Base-by-base conservation (phyloP, 2,329 filamentous ascomycete species). In the Aspergillus novofumigatus region DNA sequence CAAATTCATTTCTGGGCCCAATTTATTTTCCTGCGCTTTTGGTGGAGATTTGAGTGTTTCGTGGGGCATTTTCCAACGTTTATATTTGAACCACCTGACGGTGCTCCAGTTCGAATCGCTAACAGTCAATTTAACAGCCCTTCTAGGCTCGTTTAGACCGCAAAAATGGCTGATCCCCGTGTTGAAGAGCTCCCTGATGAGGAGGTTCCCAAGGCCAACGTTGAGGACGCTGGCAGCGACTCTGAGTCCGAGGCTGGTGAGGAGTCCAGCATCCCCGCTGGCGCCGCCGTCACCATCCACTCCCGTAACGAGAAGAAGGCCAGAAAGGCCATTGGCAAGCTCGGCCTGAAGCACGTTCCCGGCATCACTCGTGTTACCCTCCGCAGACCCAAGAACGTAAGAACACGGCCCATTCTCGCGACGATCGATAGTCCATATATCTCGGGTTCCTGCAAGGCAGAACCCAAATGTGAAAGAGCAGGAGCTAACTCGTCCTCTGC, bases 221-320 rank as follows among this genome's bases (percentile, higher is more conserved):
- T 85, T 70, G 92, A 94, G 77, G 87, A 85, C 62, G 86, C 82
- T 67, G 77, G 69, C 66, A 75, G 72, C 67, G 75, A 73, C 67
- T 81, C 79, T 59, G 79, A 81, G 65, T 80, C 79, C 56, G 79
- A 81, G 65, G 72, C 70, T 64, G 79, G 74, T 56, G 82, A 81
- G 62, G 85, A 87, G 74, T 78, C 82, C 70, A 82, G 78, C 76
- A 86, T 88, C 70, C 91, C 93, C 75, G 88, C 90, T 67, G 94
- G 93, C 75, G 90, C 92, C 73, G 86, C 89, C 65, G 89, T 93
- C 74, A 86, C 94, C 71, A 88, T 99, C 74, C 93, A 97, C 86
- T 96, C 91, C 76, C 92, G 94, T 80, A 97, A 97, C 83, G 94
- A 99, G 89, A 99, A 99, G 90, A 99, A 99, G 88, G 95, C 94